Evolutionary conservation across 2,329 filamentous ascomycete species (phyloP), one percentile per base, ranked within the genome.

Genomic region (Gliomastix tumulicola): DNA sequence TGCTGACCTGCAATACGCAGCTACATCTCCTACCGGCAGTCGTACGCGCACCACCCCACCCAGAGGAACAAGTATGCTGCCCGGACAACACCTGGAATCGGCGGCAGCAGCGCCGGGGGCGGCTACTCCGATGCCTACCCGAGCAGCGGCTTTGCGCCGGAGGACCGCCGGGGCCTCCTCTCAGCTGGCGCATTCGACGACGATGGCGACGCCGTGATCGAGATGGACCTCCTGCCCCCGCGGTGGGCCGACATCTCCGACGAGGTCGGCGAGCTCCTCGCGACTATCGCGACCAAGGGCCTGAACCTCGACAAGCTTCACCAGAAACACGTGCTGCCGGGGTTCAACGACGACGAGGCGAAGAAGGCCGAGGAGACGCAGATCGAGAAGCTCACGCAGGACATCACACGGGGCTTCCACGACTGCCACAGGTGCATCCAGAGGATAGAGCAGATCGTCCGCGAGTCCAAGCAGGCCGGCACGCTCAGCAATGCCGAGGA

Each of bases 1-100:
- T 34, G 34, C 47, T 60, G 48, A 62, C 47, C 39, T 35, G 36
- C 30, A 34, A 34, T 28, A 30, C 39, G 30, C 56, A 95, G 90
- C 59, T 98, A 94, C 63, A 92, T 98, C 60, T 97, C 92, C 63
- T 98, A 97, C 73, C 89, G 92, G 55, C 92, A 98, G 69, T 97
- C 90, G 53, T 97, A 96, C 65, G 80, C 88, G 52, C 92, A 97
- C 63, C 89, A 96, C 59, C 92, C 92, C 37, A 77, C 81, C 42
- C 89, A 94, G 66, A 88, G 88, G 65, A 79, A 80, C 48, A 82
- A 82, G 51, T 84, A 84, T 66, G 66, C 71, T 41, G n/a, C n/a
- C n/a, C n/a, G n/a, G n/a, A n/a, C n/a, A n/a, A n/a, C n/a, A n/a
- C n/a, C n/a, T n/a, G n/a, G n/a, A n/a, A 61, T 58, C 35, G 53